Evolutionary conservation across 1,284 basidiomycete species (phyloP).

Genomic region (Ceratobasidium sp.): DNA sequence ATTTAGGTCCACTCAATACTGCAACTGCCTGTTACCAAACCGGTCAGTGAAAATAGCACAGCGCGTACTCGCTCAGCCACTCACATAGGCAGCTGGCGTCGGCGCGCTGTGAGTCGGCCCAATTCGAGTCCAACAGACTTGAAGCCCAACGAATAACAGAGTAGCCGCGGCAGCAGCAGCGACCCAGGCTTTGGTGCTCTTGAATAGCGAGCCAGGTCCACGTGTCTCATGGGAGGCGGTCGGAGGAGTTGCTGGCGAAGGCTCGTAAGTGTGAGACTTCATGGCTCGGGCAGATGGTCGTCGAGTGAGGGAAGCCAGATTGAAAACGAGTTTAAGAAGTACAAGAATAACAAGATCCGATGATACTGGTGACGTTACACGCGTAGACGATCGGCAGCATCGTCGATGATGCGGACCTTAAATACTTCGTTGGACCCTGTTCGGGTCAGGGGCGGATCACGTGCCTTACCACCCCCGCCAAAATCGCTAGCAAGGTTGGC

Average conservation of each 20-base stretch:
- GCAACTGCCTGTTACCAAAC: conserved; percentile 68
- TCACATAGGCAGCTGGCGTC: conserved; percentile 4
- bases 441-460: not conserved
- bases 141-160: conserved; percentile 30
- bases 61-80: not conserved
- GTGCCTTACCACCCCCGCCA: not conserved
- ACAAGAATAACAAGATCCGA: conserved; percentile 8
- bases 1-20: conserved; percentile 69
- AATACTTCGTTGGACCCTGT: not conserved
- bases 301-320: conserved; percentile 38
- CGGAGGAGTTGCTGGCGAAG: conserved; percentile 29
- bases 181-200: conserved; percentile 22
- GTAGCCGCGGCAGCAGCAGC: conserved; percentile 12
- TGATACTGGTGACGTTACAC: not conserved
- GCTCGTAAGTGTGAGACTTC: conserved; percentile 22
- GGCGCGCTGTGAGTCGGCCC: not conserved
- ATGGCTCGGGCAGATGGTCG: conserved; percentile 34
- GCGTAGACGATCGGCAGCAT: not conserved
- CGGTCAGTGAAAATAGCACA: not conserved
- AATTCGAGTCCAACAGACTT: conserved; percentile 35
- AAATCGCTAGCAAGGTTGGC: no score
- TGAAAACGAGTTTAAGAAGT: not conserved
- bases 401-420: not conserved
- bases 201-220: conserved; percentile 51
- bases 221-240: conserved; percentile 7